A percentile compares a stretch with the other conserved stretches of the same genome.
Evolutionary conservation across 2,329 filamentous ascomycete species (phyloP).

Genomic region (Aspergillus latus): DNA sequence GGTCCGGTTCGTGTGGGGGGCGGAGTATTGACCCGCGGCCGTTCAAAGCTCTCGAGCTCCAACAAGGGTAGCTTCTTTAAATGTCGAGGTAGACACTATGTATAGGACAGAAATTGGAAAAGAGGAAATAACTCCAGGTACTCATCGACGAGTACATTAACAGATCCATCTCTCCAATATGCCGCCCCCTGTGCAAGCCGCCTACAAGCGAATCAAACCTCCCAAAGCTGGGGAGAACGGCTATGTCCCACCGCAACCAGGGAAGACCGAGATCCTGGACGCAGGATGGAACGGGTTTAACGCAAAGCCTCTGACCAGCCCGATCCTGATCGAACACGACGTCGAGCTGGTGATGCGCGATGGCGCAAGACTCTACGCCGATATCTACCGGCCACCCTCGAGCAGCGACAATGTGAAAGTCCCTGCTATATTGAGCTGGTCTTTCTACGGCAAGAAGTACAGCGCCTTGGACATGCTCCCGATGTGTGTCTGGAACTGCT

Average conservation of each 20-base stretch:
- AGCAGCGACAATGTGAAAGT: conserved; percentile 33
- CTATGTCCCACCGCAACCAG: conserved; percentile 40
- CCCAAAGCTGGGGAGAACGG: conserved; percentile 42
- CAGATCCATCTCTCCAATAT: conserved; percentile 18
- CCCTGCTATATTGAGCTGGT: conserved; percentile 48
- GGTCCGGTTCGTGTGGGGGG: background rate
- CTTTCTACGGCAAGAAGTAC: conserved; percentile 49
- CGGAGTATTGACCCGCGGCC: background rate
- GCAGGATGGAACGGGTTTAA: conserved; percentile 41
- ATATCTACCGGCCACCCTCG: conserved; percentile 44
- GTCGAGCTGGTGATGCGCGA: conserved; percentile 47
- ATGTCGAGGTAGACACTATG: too few species aligned
- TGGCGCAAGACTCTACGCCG: conserved; percentile 44
- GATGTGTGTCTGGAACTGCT: conserved; percentile 42
- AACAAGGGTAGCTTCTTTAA: background rate
- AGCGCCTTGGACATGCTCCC: conserved; percentile 40
- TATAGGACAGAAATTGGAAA: too few species aligned
- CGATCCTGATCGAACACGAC: conserved; percentile 49
- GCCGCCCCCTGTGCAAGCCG: conserved; percentile 34
- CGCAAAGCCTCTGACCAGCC: conserved; percentile 34
- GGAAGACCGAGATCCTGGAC: conserved; percentile 40
- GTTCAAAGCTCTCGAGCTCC: background rate
- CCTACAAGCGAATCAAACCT: conserved; percentile 24
- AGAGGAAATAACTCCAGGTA: too few species aligned
- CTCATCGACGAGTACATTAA: background rate